Conservation (phyloP, 31 red algal genomes). For the Odonthalia washingtoniensis region DNA sequence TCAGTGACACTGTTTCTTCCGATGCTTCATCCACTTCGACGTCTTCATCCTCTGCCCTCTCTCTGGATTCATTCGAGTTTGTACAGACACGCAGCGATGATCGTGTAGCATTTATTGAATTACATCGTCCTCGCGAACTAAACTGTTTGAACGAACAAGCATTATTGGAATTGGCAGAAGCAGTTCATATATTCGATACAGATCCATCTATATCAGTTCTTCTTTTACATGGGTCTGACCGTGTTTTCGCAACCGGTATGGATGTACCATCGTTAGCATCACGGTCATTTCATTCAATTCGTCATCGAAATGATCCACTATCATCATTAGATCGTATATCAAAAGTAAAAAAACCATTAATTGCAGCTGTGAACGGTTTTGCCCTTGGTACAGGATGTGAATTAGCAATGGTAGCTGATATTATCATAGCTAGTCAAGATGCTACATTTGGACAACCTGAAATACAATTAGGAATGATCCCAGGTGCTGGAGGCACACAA, state of each 20-base stretch:
- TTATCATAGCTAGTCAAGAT: slow-evolving; percentile 83
- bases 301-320: slow-evolving; percentile 66
- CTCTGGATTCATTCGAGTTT: too few species aligned
- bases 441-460: slow-evolving; percentile 97
- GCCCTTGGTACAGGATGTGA: slow-evolving; percentile 97
- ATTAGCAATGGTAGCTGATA: slow-evolving; percentile 92
- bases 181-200: slow-evolving; percentile 72
- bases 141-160: slow-evolving; percentile 86
- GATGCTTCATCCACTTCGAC: too few species aligned
- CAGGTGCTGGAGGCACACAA: slow-evolving; percentile 93
- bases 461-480: slow-evolving; percentile 88
- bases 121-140: slow-evolving; percentile 86
- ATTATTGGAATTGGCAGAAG: slow-evolving; percentile 73
- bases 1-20: too few species aligned
- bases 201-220: slow-evolving; percentile 86
- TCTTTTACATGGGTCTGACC: slow-evolving; percentile 79
- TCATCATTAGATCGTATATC: slow-evolving; percentile 65
- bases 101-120: slow-evolving; percentile 69
- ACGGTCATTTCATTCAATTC: slow-evolving; percentile 35
- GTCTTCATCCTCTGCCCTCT: too few species aligned
- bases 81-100: slow-evolving; percentile 54
- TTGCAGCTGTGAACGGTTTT: slow-evolving; percentile 96
- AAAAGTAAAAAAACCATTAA: slow-evolving; percentile 74
- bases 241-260: slow-evolving; percentile 91
- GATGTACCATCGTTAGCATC: slow-evolving; percentile 90